Base-by-base conservation (phyloP, 768 basidiomycete species). In the Tricholoma bakamatsutake region DNA sequence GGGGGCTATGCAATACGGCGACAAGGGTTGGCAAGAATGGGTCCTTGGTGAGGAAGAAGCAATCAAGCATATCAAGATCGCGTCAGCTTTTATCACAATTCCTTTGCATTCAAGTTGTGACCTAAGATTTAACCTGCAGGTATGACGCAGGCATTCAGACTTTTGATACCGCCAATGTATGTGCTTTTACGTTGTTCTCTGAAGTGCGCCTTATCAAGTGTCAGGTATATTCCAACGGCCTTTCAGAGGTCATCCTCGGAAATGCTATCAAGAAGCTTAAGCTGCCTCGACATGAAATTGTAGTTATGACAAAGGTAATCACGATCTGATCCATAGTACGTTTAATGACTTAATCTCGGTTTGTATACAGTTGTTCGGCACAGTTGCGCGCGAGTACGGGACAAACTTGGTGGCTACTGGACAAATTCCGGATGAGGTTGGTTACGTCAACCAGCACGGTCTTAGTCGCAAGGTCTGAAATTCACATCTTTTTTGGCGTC, bases 271-370 rank as follows among this genome's bases (percentile, higher is more conserved):
- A 85, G 62, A 63, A 81, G 58, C 76, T 80, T 59, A 66, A 82
- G 18, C 73, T 88, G 11, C 87, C 87, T n/a, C 80, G 89, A 1
- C 84, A 86, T 12, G 81, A 85, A 59, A 82, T 90, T 45, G 88
- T 92, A 15, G 79, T 92, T 13, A 78, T 91, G 75, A 89, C 90
- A 54, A 91, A 92, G 72, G 82, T 81, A 54, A 60, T 54, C 27
- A 4, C n/a, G 13, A 17, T 40, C 48, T 13, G 5, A 31, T 5
- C 37, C 37, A 5, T 5, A 5, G 6, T 2, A 15, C n/a, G n/a
- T 8, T 24, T 28, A 24, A 24, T 15, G 12, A 17, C 18, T 24
- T 21, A 28, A 9, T 13, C 11, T 51, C n/a, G n/a, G 21, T 51
- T 17, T 40, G n/a, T 59, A 66, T 56, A 67, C 37, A 83, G 84